Conservation (phyloP, 2,329 filamentous ascomycete genomes). For the Hymenoscyphus fructigenus region DNA sequence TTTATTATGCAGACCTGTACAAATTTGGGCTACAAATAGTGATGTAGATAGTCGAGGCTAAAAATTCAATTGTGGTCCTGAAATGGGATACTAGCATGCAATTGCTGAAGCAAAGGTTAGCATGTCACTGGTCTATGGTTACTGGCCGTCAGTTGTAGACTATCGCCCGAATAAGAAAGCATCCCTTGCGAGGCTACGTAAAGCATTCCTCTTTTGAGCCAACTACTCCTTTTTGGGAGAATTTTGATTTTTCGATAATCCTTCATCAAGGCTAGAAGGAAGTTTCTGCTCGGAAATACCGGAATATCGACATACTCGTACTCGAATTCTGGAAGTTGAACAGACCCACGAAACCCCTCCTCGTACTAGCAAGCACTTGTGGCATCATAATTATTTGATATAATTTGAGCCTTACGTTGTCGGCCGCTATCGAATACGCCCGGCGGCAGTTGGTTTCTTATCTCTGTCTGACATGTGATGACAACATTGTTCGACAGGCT, state of each 20-base stretch:
- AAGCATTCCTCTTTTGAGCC: neutral
- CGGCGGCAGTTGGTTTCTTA: conserved; percentile 1
- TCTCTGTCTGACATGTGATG: conserved; percentile 1
- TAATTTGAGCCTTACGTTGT: neutral
- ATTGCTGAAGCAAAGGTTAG: no score
- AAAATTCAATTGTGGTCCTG: no score
- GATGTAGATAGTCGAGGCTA: no score
- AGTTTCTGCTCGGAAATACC: neutral
- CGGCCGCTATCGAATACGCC: neutral
- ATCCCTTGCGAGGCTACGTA: neutral
- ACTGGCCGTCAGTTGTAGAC: no score
- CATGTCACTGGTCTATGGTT: no score
- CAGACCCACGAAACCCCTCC: neutral
- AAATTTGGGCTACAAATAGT: no score
- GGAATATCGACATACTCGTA: neutral
- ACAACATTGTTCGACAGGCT: neutral
- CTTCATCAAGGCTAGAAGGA: neutral
- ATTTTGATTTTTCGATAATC: neutral
- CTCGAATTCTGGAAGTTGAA: no score
- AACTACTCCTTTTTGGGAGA: neutral
- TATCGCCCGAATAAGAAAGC: neutral
- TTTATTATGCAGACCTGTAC: no score
- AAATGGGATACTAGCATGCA: no score
- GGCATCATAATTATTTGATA: neutral
- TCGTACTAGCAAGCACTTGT: neutral